A percentile compares a stretch with the other conserved stretches of the same genome.
Evolutionary conservation across 2,329 filamentous ascomycete species (phyloP).

Genomic region (Aspergillus sclerotialis): DNA sequence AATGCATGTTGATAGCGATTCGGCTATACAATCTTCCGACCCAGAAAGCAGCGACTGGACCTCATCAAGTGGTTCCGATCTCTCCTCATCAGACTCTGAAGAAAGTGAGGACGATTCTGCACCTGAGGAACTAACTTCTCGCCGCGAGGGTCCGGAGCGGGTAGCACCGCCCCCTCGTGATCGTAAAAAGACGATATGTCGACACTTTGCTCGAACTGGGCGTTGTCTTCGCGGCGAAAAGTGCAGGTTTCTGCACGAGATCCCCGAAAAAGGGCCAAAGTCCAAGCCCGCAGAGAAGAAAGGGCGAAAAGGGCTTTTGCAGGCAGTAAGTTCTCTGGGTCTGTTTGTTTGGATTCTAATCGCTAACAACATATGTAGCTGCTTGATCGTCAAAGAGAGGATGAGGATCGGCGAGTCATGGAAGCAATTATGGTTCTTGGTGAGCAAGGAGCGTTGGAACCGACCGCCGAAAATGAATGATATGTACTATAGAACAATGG

Average conservation of each 20-base stretch:
- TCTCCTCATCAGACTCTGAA: conserved; percentile 16
- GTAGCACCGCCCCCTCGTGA: conserved; percentile 30
- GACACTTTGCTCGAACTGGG: conserved; percentile 34
- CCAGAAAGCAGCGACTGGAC: conserved; percentile 29
- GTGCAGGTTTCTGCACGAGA: conserved; percentile 38
- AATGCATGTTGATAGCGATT: conserved; percentile 3
- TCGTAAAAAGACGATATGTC: conserved; percentile 28
- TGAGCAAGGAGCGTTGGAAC: conserved; percentile 32
- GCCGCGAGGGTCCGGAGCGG: conserved; percentile 32
- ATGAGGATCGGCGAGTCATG: conserved; percentile 36
- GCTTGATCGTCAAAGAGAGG: conserved; percentile 35
- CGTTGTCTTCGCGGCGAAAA: conserved; percentile 35
- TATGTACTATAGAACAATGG: neutral
- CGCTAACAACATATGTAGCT: conserved; percentile 21
- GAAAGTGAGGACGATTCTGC: conserved; percentile 14
- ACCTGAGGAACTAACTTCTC: conserved; percentile 37
- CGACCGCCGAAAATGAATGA: neutral
- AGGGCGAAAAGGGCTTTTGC: conserved; percentile 36
- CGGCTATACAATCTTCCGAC: conserved; percentile 9
- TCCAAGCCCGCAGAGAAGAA: conserved; percentile 20
- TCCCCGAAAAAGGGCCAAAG: conserved; percentile 20
- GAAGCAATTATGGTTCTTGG: conserved; percentile 37
- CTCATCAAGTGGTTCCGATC: conserved; percentile 30
- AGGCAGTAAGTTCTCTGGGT: conserved; percentile 28
- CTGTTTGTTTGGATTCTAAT: neutral